Evolutionary conservation across 495 filamentous ascomycete species (phyloP).

Genomic region (Cercophora newfieldiana): DNA sequence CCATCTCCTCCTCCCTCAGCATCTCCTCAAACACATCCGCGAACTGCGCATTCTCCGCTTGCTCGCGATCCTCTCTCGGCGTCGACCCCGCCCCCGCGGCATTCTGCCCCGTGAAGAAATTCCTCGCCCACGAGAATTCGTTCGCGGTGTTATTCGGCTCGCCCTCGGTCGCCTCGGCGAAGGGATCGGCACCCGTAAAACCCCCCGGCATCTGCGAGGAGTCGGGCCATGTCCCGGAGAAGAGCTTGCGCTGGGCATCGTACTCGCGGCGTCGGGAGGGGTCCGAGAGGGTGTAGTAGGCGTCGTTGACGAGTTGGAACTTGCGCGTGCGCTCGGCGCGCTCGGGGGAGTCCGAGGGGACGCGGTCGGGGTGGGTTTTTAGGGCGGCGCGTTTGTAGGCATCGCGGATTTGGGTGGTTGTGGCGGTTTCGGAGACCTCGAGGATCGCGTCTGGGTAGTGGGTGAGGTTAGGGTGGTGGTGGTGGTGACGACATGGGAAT

Average conservation of each 20-base stretch:
- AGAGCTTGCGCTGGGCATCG: constrained; percentile 64
- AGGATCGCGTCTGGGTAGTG: constrained; percentile 63
- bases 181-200: constrained; percentile 49
- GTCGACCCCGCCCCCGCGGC: constrained; percentile 1
- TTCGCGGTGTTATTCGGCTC: constrained; percentile 35
- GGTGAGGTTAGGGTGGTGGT: constrained; percentile 27
- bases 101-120: constrained; percentile 44
- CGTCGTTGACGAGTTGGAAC: constrained; percentile 97
- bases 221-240: constrained; percentile 20
- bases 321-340: constrained; percentile 77
- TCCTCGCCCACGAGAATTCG: constrained; percentile 51
- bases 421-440: constrained; percentile 70
- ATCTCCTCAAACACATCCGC: constrained; percentile 95
- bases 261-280: constrained; percentile 79
- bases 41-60: constrained; percentile 74
- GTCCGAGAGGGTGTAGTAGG: constrained; percentile 94
- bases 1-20: constrained; percentile 86
- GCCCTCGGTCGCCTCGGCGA: constrained; percentile 61
- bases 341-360: constrained; percentile 81
- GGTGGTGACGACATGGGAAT: not conserved
- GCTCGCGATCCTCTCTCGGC: constrained; percentile 29
- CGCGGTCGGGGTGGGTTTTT: constrained; percentile 91
- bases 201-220: constrained; percentile 27
- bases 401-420: constrained; percentile 81
- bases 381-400: constrained; percentile 95